phyloP scores from a whole-genome alignment of 495 filamentous ascomycete genomes.

The Hypoxylon rickii region DNA sequence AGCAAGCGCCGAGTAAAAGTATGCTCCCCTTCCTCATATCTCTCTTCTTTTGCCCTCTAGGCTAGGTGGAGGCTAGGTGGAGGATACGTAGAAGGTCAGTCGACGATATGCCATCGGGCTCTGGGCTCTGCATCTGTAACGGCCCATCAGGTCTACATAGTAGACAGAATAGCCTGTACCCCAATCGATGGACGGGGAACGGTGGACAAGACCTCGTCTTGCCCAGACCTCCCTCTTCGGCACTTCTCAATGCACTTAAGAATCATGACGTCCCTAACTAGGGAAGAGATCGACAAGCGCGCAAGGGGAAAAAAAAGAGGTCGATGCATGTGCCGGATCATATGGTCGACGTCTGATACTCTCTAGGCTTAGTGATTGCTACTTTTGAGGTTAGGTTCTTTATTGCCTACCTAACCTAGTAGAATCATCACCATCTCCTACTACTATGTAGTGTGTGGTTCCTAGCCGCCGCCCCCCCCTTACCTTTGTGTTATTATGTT shows the following conservation, averaged over 20 bases:
- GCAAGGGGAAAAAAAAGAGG: too few relatives aligned
- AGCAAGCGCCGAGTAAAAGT: constrained; percentile 28
- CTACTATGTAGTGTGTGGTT: too few relatives aligned
- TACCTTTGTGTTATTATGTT: neutral
- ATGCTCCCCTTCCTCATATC: neutral
- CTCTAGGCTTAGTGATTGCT: constrained; percentile 20
- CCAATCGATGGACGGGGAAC: constrained; percentile 25
- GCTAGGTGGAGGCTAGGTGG: constrained; percentile 14
- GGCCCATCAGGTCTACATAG: constrained; percentile 29
- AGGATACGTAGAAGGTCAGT: constrained; percentile 21
- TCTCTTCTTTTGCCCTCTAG: neutral
- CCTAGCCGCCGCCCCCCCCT: too few relatives aligned
- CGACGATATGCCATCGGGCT: constrained; percentile 13
- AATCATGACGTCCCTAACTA: constrained; percentile 36
- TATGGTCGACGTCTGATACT: constrained; percentile 34
- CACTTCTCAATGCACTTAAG: constrained; percentile 39
- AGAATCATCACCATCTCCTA: too few relatives aligned
- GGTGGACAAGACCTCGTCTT: constrained; percentile 26
- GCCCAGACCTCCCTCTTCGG: constrained; percentile 33
- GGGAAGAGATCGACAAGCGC: constrained; percentile 35
- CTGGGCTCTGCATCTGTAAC: constrained; percentile 30
- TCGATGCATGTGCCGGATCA: constrained; percentile 37
- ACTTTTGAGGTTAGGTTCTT: too few relatives aligned
- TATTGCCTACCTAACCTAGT: neutral
- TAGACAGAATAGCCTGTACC: constrained; percentile 35